phyloP scores from a whole-genome alignment of 805 yeast species.

The Teunomyces kruisii region DNA sequence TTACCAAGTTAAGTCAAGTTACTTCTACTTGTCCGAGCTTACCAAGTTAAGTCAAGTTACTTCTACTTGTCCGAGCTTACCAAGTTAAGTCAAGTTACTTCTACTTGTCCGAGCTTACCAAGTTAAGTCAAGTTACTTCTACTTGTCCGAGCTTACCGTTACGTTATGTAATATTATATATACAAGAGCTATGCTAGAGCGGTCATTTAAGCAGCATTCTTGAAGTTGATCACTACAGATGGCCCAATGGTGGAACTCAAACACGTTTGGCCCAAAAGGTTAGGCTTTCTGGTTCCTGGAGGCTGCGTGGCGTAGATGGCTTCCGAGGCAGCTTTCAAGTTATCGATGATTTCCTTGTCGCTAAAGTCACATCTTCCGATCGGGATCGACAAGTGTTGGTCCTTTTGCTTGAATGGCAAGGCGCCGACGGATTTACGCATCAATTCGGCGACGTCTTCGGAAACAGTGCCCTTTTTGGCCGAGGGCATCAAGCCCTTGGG shows the following conservation, averaged over 20 bases:
- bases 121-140: too few relatives aligned
- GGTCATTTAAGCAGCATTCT: constrained; percentile 8
- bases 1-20: too few relatives aligned
- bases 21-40: too few relatives aligned
- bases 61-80: too few relatives aligned
- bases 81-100: too few relatives aligned
- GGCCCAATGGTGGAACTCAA: constrained; percentile 78
- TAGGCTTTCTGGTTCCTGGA: constrained; percentile 67
- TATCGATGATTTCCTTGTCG: constrained; percentile 72
- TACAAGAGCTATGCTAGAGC: constrained; percentile 13
- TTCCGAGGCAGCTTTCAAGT: constrained; percentile 64
- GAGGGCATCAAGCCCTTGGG: constrained; percentile 89
- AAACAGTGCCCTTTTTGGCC: constrained; percentile 82
- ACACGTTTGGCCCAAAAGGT: constrained; percentile 65
- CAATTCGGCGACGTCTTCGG: constrained; percentile 57
- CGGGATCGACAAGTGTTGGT: constrained; percentile 58
- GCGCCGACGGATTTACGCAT: constrained; percentile 62
- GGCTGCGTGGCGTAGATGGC: constrained; percentile 56
- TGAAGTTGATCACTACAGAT: constrained; percentile 60
- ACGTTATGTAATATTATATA: not conserved
- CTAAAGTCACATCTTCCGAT: constrained; percentile 77
- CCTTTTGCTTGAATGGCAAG: constrained; percentile 75
- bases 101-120: too few relatives aligned
- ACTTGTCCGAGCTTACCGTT: too few relatives aligned
- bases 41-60: too few relatives aligned